Percentiles rank a stretch among this genome's conserved stretches.
Evolutionary conservation across 2,329 filamentous ascomycete species (phyloP).

Genomic region (Thielaviopsis ethacetica): DNA sequence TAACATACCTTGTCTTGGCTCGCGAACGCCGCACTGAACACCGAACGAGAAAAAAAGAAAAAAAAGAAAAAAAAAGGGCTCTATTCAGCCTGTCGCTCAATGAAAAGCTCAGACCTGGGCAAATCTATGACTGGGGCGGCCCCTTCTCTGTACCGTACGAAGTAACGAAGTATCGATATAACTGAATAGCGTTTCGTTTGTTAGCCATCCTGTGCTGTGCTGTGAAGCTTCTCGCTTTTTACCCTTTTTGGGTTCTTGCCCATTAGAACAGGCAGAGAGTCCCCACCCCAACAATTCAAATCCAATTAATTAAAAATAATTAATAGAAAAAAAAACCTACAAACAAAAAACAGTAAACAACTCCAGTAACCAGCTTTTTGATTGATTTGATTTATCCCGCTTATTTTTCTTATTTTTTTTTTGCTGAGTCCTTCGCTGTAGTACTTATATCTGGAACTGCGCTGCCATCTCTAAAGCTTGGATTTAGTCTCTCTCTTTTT

Average conservation of each 20-base stretch:
- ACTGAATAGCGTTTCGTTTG: too few species aligned
- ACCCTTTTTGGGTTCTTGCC: not conserved
- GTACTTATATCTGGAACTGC: not conserved
- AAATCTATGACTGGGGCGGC: too few species aligned
- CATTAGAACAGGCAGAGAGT: not conserved
- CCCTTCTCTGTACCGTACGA: too few species aligned
- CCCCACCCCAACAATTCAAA: conserved; percentile 2
- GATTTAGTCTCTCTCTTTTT: not conserved
- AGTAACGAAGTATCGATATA: too few species aligned
- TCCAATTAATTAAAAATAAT: not conserved
- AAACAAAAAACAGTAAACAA: not conserved
- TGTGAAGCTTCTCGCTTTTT: not conserved
- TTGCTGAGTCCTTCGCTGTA: not conserved
- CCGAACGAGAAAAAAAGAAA: too few species aligned
- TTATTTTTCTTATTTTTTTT: not conserved
- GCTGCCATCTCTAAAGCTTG: not conserved
- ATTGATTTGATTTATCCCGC: not conserved
- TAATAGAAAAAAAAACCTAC: not conserved
- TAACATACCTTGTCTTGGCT: too few species aligned
- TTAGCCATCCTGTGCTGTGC: too few species aligned
- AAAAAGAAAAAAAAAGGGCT: too few species aligned
- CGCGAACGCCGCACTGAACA: too few species aligned
- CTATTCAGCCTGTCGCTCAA: too few species aligned
- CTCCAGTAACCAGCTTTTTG: not conserved
- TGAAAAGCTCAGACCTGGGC: too few species aligned